Percentiles rank a stretch among this genome's conserved stretches.
phyloP scores from a whole-genome alignment of 768 basidiomycete species.

The Serendipita indica region DNA sequence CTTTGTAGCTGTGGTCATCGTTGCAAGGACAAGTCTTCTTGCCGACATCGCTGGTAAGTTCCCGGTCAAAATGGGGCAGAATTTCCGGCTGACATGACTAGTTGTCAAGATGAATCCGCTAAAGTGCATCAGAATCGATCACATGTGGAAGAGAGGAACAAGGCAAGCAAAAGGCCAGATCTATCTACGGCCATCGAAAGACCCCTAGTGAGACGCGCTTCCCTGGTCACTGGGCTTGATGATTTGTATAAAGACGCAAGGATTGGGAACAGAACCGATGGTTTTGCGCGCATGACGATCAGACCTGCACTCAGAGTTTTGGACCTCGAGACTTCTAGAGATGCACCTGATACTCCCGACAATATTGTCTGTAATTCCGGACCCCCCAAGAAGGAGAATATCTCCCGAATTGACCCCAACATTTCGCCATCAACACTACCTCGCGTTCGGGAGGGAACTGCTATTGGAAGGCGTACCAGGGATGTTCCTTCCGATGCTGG shows the following conservation, averaged over 20 bases:
- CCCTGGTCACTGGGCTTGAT: not conserved
- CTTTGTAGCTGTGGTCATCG: constrained; percentile 60
- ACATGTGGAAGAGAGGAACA: not conserved
- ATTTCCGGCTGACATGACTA: constrained; percentile 20
- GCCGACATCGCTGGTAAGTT: constrained; percentile 58
- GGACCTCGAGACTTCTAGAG: not conserved
- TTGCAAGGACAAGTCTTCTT: constrained; percentile 63
- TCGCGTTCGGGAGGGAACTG: too few relatives aligned
- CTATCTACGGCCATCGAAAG: not conserved
- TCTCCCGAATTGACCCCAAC: too few relatives aligned
- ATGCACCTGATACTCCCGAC: not conserved
- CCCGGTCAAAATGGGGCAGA: not conserved
- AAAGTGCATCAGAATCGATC: constrained; percentile 28
- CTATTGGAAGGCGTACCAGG: too few relatives aligned
- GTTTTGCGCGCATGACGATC: constrained; percentile 4
- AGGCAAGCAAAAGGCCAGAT: not conserved
- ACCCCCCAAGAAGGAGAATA: too few relatives aligned
- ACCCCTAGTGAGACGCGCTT: not conserved
- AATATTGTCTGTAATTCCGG: too few relatives aligned
- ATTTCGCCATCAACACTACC: too few relatives aligned
- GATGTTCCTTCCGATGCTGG: too few relatives aligned
- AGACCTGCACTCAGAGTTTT: not conserved
- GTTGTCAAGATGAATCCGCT: constrained; percentile 55
- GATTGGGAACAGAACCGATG: not conserved
- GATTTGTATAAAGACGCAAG: constrained; percentile 7